These are phyloP conservation scores for Saccharomycopsis sp. DNA, from an alignment of 805 yeast genomes.

Conservation along the genomic window DNA sequence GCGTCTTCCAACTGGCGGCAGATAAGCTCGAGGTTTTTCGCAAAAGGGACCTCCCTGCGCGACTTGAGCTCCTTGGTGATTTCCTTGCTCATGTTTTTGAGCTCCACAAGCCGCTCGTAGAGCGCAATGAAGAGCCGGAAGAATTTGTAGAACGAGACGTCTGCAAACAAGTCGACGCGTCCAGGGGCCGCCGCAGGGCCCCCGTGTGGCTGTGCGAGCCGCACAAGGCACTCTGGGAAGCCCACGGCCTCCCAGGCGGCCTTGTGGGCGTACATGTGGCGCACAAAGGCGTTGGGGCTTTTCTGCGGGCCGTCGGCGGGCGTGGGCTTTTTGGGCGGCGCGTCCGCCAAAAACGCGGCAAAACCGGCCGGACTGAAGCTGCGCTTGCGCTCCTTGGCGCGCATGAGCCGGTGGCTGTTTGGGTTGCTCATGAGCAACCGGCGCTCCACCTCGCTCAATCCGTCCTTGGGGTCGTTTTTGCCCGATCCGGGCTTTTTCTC, in stretches of 20 bases:
- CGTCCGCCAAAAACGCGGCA: neutral
- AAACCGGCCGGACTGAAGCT: neutral
- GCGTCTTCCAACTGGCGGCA: constrained; percentile 75
- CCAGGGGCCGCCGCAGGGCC: neutral
- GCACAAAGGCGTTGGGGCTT: neutral
- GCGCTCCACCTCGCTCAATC: neutral
- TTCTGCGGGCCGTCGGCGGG: too few relatives aligned
- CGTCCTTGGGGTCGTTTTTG: neutral
- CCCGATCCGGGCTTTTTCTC: neutral
- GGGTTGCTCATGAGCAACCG: neutral
- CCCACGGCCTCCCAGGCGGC: neutral
- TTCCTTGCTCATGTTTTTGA: constrained; percentile 62
- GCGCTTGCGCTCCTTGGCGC: neutral
- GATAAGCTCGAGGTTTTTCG: constrained; percentile 75
- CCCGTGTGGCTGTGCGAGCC: neutral
- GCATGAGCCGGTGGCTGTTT: neutral
- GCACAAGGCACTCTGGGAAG: neutral
- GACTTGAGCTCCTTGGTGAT: constrained; percentile 56
- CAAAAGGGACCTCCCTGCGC: constrained; percentile 65
- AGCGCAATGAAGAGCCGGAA: constrained; percentile 79
- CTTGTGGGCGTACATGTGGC: neutral
- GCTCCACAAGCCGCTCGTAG: constrained; percentile 72
- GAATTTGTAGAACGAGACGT: constrained; percentile 82
- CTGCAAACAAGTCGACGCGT: constrained; percentile 62
- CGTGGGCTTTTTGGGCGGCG: too few relatives aligned